Conservation (phyloP, 2,329 filamentous ascomycete species). For the Phialocephala sp. region DNA sequence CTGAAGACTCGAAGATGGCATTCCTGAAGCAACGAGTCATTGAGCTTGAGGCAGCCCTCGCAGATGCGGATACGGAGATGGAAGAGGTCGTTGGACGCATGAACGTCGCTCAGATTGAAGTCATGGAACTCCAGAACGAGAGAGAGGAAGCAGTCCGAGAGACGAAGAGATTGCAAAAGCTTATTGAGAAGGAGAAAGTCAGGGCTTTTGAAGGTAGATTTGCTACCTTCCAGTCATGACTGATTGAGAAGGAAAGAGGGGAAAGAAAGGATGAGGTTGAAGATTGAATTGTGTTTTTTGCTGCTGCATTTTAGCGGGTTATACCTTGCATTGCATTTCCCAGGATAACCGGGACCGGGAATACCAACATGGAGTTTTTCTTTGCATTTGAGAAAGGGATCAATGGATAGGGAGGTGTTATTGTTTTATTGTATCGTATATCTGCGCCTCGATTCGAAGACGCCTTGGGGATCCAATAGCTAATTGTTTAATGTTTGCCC, state of each 20-base stretch:
- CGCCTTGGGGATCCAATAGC: background rate
- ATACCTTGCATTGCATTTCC: constrained; percentile 13
- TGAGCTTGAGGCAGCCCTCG: constrained; percentile 83
- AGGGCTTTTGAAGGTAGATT: constrained; percentile 40
- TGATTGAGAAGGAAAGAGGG: background rate
- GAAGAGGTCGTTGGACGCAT: constrained; percentile 82
- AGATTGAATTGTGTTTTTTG: constrained; percentile 12
- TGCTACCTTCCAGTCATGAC: constrained; percentile 35
- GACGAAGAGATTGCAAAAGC: constrained; percentile 71
- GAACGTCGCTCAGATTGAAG: constrained; percentile 83
- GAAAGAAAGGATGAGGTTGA: background rate
- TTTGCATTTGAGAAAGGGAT: background rate
- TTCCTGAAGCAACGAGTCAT: constrained; percentile 77
- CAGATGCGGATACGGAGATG: constrained; percentile 80
- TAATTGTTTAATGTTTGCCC: background rate
- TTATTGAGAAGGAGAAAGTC: constrained; percentile 57
- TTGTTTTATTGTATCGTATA: constrained; percentile 1
- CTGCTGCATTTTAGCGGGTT: constrained; percentile 18
- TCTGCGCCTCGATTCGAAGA: background rate
- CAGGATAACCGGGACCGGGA: background rate
- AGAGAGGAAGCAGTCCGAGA: constrained; percentile 75
- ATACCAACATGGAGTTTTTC: background rate
- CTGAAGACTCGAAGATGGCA: constrained; percentile 75
- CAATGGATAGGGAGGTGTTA: background rate
- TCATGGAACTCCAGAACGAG: constrained; percentile 77